Evolutionary conservation across 306 rosid genomes (phyloP).

Genomic region (Herpetospermum pedunculosum): DNA sequence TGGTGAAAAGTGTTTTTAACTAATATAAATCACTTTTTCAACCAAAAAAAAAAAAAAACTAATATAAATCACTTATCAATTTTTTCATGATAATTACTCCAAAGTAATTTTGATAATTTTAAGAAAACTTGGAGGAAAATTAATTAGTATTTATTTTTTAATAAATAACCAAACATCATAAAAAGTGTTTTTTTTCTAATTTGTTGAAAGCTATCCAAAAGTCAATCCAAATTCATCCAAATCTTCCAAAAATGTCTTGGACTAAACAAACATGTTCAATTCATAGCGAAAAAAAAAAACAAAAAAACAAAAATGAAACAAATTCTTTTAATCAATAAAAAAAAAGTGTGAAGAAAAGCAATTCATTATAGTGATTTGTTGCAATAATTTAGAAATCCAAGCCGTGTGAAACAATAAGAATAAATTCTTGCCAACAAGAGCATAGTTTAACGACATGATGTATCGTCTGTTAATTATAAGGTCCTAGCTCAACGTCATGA

Average conservation of each 20-base stretch:
- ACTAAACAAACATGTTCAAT: neutral
- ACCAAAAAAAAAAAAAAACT: too few species aligned
- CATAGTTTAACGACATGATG: too few species aligned
- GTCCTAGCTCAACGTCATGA: too few species aligned
- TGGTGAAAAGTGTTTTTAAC: neutral
- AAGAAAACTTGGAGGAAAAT: too few species aligned
- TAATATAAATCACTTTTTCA: too few species aligned
- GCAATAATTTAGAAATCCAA: neutral
- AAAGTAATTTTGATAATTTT: too few species aligned
- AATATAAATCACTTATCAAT: too few species aligned
- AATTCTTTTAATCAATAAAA: neutral
- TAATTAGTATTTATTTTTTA: neutral
- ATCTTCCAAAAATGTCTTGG: neutral
- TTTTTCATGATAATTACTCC: neutral
- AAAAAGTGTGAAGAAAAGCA: neutral
- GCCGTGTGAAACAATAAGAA: neutral
- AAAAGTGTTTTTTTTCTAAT: too few species aligned
- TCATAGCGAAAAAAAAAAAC: too few species aligned
- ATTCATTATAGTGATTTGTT: neutral
- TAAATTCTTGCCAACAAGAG: neutral
- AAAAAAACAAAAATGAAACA: neutral
- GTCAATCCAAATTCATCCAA: neutral
- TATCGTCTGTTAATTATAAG: too few species aligned
- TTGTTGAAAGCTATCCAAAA: neutral
- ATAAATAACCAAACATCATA: neutral